Conservation (phyloP, 2,329 filamentous ascomycete genomes). For the Cercospora zeina region DNA sequence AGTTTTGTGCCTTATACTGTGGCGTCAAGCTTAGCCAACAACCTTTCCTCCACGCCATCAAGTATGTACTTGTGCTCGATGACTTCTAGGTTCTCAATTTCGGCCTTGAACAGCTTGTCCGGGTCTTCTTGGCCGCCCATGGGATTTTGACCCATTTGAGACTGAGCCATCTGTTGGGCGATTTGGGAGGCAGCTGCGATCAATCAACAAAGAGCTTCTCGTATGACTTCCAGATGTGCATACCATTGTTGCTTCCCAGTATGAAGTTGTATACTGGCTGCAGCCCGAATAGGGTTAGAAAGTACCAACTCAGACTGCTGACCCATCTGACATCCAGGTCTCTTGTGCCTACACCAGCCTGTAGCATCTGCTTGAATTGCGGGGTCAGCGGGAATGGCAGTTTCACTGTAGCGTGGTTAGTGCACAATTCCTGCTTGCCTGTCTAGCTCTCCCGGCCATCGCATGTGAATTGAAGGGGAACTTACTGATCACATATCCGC, state of each 20-base stretch:
- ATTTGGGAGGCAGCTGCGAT: conserved; percentile 80
- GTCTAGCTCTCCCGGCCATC: background rate
- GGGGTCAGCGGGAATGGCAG: conserved; percentile 95
- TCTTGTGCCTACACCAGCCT: conserved; percentile 91
- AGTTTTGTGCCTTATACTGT: conserved; percentile 16
- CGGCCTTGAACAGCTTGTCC: conserved; percentile 88
- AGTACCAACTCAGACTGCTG: conserved; percentile 98
- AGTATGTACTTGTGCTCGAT: conserved; percentile 91
- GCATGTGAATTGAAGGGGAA: background rate
- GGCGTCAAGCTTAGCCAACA: conserved; percentile 56
- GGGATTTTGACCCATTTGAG: conserved; percentile 66
- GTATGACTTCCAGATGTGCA: conserved; percentile 39
- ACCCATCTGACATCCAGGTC: conserved; percentile 99
- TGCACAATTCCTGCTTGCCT: background rate
- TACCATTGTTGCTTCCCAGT: conserved; percentile 92
- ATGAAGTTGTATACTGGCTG: conserved; percentile 98
- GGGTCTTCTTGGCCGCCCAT: conserved; percentile 92
- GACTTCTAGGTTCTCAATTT: conserved; percentile 94
- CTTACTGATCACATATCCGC: conserved; percentile 93
- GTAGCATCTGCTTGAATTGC: conserved; percentile 99
- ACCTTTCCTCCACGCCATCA: conserved; percentile 80
- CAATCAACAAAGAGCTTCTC: background rate
- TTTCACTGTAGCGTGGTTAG: conserved; percentile 65
- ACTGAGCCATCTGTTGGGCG: conserved; percentile 70
- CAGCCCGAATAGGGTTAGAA: conserved; percentile 92